These are phyloP conservation scores for Paecilomyces formosus DNA, from an alignment of 2,329 filamentous ascomycete species.

Conservation along the genomic window DNA sequence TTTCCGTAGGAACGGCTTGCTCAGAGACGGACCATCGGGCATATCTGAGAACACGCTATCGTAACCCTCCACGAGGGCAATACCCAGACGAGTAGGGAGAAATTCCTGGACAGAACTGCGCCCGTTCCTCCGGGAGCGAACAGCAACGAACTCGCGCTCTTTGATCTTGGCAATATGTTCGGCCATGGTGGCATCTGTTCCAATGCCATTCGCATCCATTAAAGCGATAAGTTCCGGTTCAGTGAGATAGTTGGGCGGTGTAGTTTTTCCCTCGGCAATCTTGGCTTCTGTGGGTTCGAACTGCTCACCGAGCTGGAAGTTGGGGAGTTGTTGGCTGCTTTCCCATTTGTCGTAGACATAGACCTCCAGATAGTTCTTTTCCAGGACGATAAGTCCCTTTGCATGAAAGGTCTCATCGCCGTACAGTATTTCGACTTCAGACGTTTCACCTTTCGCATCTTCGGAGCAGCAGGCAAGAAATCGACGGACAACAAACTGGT, in stretches of 20 bases:
- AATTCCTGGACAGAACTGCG: conserved; percentile 65
- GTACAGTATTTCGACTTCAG: conserved; percentile 76
- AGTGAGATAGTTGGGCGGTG: conserved; percentile 76
- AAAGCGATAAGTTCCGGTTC: conserved; percentile 92
- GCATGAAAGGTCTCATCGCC: conserved; percentile 76
- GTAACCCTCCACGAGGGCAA: conserved; percentile 89
- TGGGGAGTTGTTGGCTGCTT: conserved; percentile 72
- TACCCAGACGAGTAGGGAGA: conserved; percentile 82
- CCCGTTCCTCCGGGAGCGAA: conserved; percentile 46
- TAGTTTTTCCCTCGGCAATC: conserved; percentile 86
- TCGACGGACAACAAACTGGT: conserved; percentile 85
- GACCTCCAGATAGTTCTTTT: conserved; percentile 89
- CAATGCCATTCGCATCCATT: conserved; percentile 98
- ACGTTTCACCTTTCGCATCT: conserved; percentile 80
- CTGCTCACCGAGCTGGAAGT: conserved; percentile 68
- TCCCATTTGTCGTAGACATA: conserved; percentile 97
- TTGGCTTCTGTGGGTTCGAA: conserved; percentile 85
- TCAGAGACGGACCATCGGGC: conserved; percentile 56
- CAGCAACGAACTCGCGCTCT: conserved; percentile 75
- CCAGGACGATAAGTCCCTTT: conserved; percentile 74
- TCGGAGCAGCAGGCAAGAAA: conserved; percentile 95
- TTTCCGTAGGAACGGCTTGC: conserved; percentile 92
- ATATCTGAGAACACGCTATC: conserved; percentile 90
- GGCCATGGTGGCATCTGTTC: conserved; percentile 97
- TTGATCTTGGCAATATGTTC: conserved; percentile 97